phyloP scores from a whole-genome alignment of 345 rosid species.

The Eutrema yunnanense region DNA sequence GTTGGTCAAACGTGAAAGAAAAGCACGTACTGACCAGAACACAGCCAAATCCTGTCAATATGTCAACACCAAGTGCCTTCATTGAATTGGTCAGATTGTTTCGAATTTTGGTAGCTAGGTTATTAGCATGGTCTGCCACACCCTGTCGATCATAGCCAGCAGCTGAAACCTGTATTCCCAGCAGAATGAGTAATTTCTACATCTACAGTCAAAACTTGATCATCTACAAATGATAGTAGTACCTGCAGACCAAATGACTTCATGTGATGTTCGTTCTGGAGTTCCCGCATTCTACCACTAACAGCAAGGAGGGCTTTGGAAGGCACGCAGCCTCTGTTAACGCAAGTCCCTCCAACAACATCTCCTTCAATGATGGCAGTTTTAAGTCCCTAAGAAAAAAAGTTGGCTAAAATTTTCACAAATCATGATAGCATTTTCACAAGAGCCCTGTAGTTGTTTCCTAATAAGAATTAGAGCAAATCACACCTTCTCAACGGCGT shows the following conservation, averaged over 20 bases:
- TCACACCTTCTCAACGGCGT: conserved; percentile 81
- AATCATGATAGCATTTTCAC: not conserved
- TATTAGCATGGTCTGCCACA: conserved; percentile 96
- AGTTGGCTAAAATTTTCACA: too few relatives aligned
- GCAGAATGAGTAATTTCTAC: not conserved
- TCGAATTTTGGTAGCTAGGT: conserved; percentile 84
- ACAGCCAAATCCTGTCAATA: conserved; percentile 80
- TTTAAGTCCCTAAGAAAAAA: conserved; percentile 63
- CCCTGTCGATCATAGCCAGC: conserved; percentile 94
- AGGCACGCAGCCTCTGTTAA: conserved; percentile 98
- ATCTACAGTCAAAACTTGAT: not conserved
- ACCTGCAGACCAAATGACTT: conserved; percentile 95
- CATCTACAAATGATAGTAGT: not conserved
- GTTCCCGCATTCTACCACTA: conserved; percentile 94
- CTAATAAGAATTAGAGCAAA: not conserved
- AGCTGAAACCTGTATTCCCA: conserved; percentile 63
- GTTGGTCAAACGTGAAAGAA: not conserved
- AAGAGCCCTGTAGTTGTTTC: not conserved
- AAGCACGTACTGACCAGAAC: conserved; percentile 53
- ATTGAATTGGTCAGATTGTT: conserved; percentile 85
- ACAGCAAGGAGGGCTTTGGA: conserved; percentile 97
- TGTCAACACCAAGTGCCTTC: conserved; percentile 94
- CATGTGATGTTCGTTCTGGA: conserved; percentile 91
- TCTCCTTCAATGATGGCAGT: conserved; percentile 96
- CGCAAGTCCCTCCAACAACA: conserved; percentile 98